A percentile compares a stretch with the other conserved stretches of the same genome.
These are phyloP conservation scores for Amanita brunnescens DNA, from an alignment of 768 basidiomycete species.

Conservation along the genomic window DNA sequence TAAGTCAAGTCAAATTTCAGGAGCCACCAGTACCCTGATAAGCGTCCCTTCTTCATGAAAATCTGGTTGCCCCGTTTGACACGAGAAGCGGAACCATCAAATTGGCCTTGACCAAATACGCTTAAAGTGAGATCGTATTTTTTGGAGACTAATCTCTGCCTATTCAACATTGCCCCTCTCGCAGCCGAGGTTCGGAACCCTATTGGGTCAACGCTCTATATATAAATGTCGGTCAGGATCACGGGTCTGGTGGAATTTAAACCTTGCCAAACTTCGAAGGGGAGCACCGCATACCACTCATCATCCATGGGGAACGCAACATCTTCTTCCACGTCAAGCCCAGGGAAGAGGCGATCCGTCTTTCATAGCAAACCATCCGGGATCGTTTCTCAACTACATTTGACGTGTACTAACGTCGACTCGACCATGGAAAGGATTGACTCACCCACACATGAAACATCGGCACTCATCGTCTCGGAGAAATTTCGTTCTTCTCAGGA, in stretches of 20 bases:
- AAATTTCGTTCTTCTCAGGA: constrained; percentile 15
- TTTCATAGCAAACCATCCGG: constrained; percentile 26
- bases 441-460: constrained; percentile 29
- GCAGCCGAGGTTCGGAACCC: not conserved
- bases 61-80: no score
- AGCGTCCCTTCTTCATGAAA: no score
- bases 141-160: not conserved
- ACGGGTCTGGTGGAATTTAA: not conserved
- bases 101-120: not conserved
- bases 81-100: not conserved
- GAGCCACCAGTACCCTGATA: no score
- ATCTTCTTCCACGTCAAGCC: constrained; percentile 3
- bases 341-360: constrained; percentile 13
- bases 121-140: not conserved
- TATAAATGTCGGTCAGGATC: not conserved
- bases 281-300: constrained; percentile 7
- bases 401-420: constrained; percentile 30
- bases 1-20: no score
- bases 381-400: constrained; percentile 28
- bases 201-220: not conserved
- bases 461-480: constrained; percentile 23
- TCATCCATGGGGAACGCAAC: constrained; percentile 24
- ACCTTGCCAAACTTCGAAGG: constrained; percentile 5
- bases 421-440: constrained; percentile 24
- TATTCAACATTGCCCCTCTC: not conserved